These are phyloP conservation scores for Monosporascus sp. DNA, from an alignment of 2,329 filamentous ascomycete species.

Conservation along the genomic window DNA sequence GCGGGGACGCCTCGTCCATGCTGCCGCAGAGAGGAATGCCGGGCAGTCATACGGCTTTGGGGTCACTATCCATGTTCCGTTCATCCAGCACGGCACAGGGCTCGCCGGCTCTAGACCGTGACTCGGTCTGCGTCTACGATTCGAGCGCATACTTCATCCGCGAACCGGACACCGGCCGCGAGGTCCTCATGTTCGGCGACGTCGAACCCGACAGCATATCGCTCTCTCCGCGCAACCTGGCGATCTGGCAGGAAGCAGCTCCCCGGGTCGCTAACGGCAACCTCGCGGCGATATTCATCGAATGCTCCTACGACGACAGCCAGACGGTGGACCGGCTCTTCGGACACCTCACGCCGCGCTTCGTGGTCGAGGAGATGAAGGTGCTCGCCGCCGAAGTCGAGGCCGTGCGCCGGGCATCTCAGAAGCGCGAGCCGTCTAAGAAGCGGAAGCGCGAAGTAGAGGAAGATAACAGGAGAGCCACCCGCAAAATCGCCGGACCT, in stretches of 20 bases:
- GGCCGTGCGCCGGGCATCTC: constrained; percentile 37
- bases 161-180: constrained; percentile 61
- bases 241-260: constrained; percentile 83
- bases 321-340: constrained; percentile 74
- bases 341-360: constrained; percentile 81
- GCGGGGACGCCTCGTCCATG: constrained; percentile 35
- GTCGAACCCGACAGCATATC: constrained; percentile 89
- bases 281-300: constrained; percentile 82
- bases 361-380: constrained; percentile 72
- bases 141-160: constrained; percentile 93
- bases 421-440: constrained; percentile 43
- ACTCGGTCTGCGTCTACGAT: constrained; percentile 66
- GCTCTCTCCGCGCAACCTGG: constrained; percentile 70
- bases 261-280: constrained; percentile 70
- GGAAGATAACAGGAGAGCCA: constrained; percentile 12
- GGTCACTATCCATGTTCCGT: constrained; percentile 18
- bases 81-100: constrained; percentile 19
- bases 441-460: constrained; percentile 60
- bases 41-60: constrained; percentile 19
- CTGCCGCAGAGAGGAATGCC: constrained; percentile 17
- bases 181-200: constrained; percentile 92
- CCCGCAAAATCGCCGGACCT: constrained; percentile 10
- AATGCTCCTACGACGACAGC: constrained; percentile 86
- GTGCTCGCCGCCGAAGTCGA: constrained; percentile 66
- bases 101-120: constrained; percentile 26